These are phyloP conservation scores for Pichia nanzhaoensis DNA, from an alignment of 805 yeast species.

Conservation along the genomic window DNA sequence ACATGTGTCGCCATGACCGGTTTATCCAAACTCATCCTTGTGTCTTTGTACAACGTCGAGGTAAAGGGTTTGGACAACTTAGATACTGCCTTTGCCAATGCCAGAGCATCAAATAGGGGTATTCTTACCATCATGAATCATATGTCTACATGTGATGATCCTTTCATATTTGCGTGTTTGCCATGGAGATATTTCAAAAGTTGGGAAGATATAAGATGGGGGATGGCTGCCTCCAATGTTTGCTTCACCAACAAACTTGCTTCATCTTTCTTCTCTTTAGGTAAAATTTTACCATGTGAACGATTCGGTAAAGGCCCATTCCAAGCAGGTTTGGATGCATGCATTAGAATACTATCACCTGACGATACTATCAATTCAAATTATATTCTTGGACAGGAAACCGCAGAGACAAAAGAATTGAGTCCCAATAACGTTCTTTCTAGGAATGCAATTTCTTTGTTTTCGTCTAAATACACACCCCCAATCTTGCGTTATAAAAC, in stretches of 20 bases:
- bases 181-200: constrained; percentile 63
- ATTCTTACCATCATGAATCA: constrained; percentile 87
- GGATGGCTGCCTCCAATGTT: constrained; percentile 86
- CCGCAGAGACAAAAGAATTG: not conserved
- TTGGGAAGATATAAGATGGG: constrained; percentile 78
- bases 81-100: constrained; percentile 54
- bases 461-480: constrained; percentile 33
- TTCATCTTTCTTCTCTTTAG: constrained; percentile 68
- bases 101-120: constrained; percentile 64
- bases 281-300: constrained; percentile 80
- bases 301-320: constrained; percentile 92
- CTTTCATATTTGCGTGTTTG: constrained; percentile 78
- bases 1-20: constrained; percentile 64
- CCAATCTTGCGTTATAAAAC: constrained; percentile 61
- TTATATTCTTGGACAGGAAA: constrained; percentile 23
- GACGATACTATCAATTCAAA: constrained; percentile 57
- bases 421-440: constrained; percentile 1
- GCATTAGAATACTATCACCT: constrained; percentile 70
- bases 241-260: constrained; percentile 59
- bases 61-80: constrained; percentile 58
- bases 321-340: constrained; percentile 85
- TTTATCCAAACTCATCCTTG: constrained; percentile 54
- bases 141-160: constrained; percentile 90
- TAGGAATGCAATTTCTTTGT: constrained; percentile 15
- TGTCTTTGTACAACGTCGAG: constrained; percentile 56